Evolutionary conservation across 176 grass and related monocot species (phyloP), one percentile per base, ranked within the genome.

Genomic region (Saccharum officinarum): DNA sequence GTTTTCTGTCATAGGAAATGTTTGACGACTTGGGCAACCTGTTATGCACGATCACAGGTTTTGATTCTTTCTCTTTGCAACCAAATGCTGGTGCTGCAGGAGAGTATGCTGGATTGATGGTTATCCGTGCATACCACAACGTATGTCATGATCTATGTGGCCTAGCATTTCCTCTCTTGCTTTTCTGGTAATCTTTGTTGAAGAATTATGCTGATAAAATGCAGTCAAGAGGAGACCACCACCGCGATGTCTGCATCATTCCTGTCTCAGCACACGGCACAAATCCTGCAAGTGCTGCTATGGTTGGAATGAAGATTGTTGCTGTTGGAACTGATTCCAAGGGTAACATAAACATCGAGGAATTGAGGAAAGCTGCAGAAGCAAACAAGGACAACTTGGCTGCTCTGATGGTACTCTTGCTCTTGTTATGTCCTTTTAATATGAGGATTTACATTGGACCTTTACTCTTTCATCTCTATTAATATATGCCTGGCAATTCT

Each of bases 11-110:
- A 68, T 84, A 99, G 93, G 94, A 99, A 94, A 99, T 99, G 97
- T 99, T 99, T 33, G 81, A 96, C n/a, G 88, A 99, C 85, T 91
- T 99, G 86, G 97, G 97, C 1, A 62, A 96, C 39, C 88, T 99
- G 65, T 68, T 99, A 68, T 94, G 92, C 86, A 91, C 71, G 64
- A 92, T 99, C 80, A 99, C 97, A 7, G 97, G 93, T 47, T 99
- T 99, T 70, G 92, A 99, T 88, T 99, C 97, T 62, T 99, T 99
- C 90, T 99, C 97, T 68, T 85, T 99, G 93, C 97, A 99, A 97
- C 97, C 97, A 77, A 99, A 99, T 91, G 94, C 97, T 83, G 97
- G 97, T 86, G 97, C 97, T 84, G 85, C 97, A 45, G 97, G 97
- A 82, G 97, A 99, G 80, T 99, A 99, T 88, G 97, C 97, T 17